phyloP scores from a whole-genome alignment of 1,284 basidiomycete species.

The Sporisorium sorghi region DNA sequence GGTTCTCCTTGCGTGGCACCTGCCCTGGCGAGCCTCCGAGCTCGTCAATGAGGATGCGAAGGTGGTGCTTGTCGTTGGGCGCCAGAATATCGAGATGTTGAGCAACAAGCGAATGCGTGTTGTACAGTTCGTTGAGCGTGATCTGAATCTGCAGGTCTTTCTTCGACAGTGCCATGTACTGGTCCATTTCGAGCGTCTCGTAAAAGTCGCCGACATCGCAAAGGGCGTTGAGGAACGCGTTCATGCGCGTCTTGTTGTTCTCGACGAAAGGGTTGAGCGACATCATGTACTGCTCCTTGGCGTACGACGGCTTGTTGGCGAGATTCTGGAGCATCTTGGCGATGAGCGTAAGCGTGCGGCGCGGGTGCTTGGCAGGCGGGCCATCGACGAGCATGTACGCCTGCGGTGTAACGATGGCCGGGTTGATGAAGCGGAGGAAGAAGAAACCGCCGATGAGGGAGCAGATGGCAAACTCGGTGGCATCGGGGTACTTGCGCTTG shows the following conservation, averaged over 20 bases:
- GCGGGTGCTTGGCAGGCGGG: slow-evolving; percentile 94
- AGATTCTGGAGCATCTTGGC: slow-evolving; percentile 99
- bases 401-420: slow-evolving; percentile 99
- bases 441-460: slow-evolving; percentile 99
- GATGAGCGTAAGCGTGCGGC: slow-evolving; percentile 94
- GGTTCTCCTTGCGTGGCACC: slow-evolving; percentile 97
- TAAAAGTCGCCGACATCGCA: slow-evolving; percentile 99
- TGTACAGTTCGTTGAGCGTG: slow-evolving; percentile 98
- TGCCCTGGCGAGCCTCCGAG: slow-evolving; percentile 90
- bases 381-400: slow-evolving; percentile 99
- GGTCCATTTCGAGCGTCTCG: slow-evolving; percentile 99
- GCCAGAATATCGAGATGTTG: slow-evolving; percentile 96
- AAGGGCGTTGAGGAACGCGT: slow-evolving; percentile 92
- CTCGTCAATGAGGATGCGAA: slow-evolving; percentile 95
- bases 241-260: slow-evolving; percentile 96
- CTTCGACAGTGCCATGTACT: slow-evolving; percentile 99
- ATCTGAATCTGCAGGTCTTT: slow-evolving; percentile 98
- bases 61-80: slow-evolving; percentile 95
- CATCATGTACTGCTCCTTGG: slow-evolving; percentile 99
- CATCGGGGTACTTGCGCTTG: slow-evolving; percentile 97
- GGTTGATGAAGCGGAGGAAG: slow-evolving; percentile 99
- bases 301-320: slow-evolving; percentile 97
- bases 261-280: slow-evolving; percentile 98
- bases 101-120: slow-evolving; percentile 91
- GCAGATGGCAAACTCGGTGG: slow-evolving; percentile 96